Conservation (phyloP, 306 rosid genomes). For the Cicer bijugum region DNA sequence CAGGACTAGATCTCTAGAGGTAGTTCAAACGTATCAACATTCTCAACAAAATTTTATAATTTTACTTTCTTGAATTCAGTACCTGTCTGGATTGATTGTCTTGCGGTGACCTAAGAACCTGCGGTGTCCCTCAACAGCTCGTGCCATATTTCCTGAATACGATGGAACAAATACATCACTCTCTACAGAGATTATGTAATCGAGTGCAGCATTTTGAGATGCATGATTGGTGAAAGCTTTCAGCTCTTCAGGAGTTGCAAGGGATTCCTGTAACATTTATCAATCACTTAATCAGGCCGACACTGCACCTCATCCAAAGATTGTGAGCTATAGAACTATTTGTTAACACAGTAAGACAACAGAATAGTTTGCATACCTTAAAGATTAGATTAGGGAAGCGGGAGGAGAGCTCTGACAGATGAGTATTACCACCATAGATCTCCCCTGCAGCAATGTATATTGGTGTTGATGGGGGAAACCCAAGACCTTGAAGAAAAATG, state of each 20-base stretch:
- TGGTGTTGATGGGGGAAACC: constrained; percentile 74
- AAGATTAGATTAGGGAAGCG: constrained; percentile 75
- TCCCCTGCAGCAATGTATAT: constrained; percentile 96
- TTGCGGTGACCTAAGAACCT: constrained; percentile 87
- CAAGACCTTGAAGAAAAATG: constrained; percentile 84
- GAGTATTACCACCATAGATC: constrained; percentile 81
- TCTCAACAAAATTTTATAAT: background rate
- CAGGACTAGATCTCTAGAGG: constrained; percentile 14
- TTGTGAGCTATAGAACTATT: constrained; percentile 41
- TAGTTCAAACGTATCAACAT: constrained; percentile 23
- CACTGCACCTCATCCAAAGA: constrained; percentile 42
- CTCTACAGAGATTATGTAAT: constrained; percentile 85
- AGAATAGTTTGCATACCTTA: constrained; percentile 59
- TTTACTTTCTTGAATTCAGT: constrained; percentile 32
- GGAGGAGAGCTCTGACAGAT: constrained; percentile 75
- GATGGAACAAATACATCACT: constrained; percentile 90
- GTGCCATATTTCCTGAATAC: constrained; percentile 93
- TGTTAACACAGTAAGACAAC: background rate
- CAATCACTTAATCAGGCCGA: constrained; percentile 37
- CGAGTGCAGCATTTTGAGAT: constrained; percentile 89
- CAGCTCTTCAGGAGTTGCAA: constrained; percentile 79
- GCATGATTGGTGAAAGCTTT: constrained; percentile 78
- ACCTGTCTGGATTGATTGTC: constrained; percentile 90
- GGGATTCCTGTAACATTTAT: constrained; percentile 74
- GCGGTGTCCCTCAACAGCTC: constrained; percentile 97